A percentile compares a stretch with the other conserved stretches of the same genome.
Conservation (phyloP, 768 basidiomycete genomes). For the Leccinellum albellum region DNA sequence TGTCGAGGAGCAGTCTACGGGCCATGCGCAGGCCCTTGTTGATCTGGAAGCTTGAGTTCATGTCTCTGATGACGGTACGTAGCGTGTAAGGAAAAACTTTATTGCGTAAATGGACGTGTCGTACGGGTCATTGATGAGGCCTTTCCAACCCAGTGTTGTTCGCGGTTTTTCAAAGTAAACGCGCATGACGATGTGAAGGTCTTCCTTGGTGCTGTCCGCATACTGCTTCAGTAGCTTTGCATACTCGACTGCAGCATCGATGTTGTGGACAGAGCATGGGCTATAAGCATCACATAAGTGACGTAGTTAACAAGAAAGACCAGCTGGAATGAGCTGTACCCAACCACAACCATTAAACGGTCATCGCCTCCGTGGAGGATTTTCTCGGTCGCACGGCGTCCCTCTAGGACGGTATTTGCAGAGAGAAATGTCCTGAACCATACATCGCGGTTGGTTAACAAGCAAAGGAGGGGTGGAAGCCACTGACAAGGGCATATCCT, state of each 20-base stretch:
- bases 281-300: conserved; percentile 34
- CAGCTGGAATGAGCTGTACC: conserved; percentile 42
- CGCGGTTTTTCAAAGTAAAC: conserved; percentile 98
- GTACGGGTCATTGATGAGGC: conserved; percentile 90
- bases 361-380: conserved; percentile 87
- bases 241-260: conserved; percentile 82
- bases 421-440: conserved; percentile 62
- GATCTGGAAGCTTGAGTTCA: conserved; percentile 92
- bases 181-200: conserved; percentile 93
- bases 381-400: conserved; percentile 72
- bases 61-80: conserved; percentile 39
- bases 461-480: neutral
- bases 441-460: conserved; percentile 3
- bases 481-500: conserved; percentile 82
- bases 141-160: conserved; percentile 98
- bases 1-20: conserved; percentile 79
- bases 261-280: conserved; percentile 93
- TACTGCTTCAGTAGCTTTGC: conserved; percentile 76
- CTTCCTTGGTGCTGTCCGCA: conserved; percentile 74
- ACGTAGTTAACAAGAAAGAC: neutral
- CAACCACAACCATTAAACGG: conserved; percentile 86
- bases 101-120: neutral
- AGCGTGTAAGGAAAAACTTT: conserved; percentile 1
- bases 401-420: conserved; percentile 87
- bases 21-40: conserved; percentile 93